Evolutionary conservation across 371 early-diverging fungal species (phyloP).

Genomic region (Mucor circinelloides): DNA sequence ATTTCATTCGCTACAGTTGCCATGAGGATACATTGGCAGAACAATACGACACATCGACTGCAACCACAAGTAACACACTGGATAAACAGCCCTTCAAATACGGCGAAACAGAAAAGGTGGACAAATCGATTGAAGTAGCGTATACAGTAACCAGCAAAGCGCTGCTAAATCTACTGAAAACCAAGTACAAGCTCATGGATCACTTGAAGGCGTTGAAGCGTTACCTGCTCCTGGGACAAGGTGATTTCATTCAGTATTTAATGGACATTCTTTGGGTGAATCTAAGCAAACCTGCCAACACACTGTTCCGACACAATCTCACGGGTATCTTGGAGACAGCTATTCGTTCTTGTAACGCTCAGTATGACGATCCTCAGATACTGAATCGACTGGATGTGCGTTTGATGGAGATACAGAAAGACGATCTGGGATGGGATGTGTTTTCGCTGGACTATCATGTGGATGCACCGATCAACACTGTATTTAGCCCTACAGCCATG

Average conservation of each 20-base stretch:
- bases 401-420: slow-evolving; percentile 65
- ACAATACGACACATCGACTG: slow-evolving; percentile 17
- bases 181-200: slow-evolving; percentile 79
- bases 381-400: slow-evolving; percentile 80
- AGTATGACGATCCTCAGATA: slow-evolving; percentile 82
- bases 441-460: slow-evolving; percentile 88
- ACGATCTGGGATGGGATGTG: slow-evolving; percentile 91
- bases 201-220: slow-evolving; percentile 87
- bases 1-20: slow-evolving; percentile 90
- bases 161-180: slow-evolving; percentile 72
- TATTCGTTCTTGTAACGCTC: slow-evolving; percentile 89
- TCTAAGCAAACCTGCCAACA: slow-evolving; percentile 74
- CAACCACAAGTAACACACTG: neutral
- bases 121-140: slow-evolving; percentile 73
- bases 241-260: slow-evolving; percentile 92
- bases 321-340: slow-evolving; percentile 86
- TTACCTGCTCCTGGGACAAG: slow-evolving; percentile 92
- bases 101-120: slow-evolving; percentile 73
- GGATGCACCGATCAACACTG: slow-evolving; percentile 83
- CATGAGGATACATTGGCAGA: slow-evolving; percentile 58
- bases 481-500: slow-evolving; percentile 78
- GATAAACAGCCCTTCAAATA: slow-evolving; percentile 56
- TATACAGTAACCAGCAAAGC: slow-evolving; percentile 73
- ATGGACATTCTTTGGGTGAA: slow-evolving; percentile 81
- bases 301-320: slow-evolving; percentile 86